These are phyloP conservation scores for Chaetomium olivaceum DNA, from an alignment of 2,329 filamentous ascomycete species.

Conservation along the genomic window DNA sequence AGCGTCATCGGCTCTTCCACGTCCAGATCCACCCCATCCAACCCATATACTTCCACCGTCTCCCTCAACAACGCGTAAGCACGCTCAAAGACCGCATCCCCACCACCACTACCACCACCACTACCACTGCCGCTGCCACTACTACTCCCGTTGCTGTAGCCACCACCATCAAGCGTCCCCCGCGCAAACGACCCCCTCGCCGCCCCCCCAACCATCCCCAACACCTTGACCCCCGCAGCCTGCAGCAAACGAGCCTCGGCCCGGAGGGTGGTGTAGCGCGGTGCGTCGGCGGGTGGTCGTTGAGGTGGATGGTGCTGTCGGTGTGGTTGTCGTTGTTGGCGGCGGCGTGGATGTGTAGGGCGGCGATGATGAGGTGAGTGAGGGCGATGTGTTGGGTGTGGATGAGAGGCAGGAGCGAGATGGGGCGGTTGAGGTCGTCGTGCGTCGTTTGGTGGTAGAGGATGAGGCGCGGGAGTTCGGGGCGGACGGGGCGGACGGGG, in stretches of 20 bases:
- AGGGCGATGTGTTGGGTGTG: constrained; percentile 49
- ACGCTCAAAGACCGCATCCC: constrained; percentile 56
- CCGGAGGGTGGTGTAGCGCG: constrained; percentile 73
- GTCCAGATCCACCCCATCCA: constrained; percentile 71
- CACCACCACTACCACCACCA: too few species aligned
- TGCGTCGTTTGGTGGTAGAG: constrained; percentile 56
- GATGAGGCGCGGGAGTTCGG: constrained; percentile 34
- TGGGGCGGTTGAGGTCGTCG: constrained; percentile 44
- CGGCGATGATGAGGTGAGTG: constrained; percentile 84
- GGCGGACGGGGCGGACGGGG: too few species aligned
- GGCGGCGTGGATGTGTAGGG: constrained; percentile 74
- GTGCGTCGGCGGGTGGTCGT: constrained; percentile 73
- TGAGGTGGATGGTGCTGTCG: constrained; percentile 71
- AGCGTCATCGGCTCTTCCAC: constrained; percentile 73
- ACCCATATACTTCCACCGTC: constrained; percentile 56
- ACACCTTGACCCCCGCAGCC: constrained; percentile 71
- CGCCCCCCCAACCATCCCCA: constrained; percentile 86
- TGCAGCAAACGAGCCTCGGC: constrained; percentile 72
- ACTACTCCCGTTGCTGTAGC: too few species aligned
- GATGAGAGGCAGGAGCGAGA: constrained; percentile 57
- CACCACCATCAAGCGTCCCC: constrained; percentile 43
- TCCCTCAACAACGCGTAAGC: constrained; percentile 67
- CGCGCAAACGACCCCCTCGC: constrained; percentile 70
- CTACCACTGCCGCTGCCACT: too few species aligned
- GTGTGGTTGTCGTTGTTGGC: constrained; percentile 20